phyloP scores from a whole-genome alignment of 2,329 filamentous ascomycete genomes.

The Aspergillus vadensis region DNA sequence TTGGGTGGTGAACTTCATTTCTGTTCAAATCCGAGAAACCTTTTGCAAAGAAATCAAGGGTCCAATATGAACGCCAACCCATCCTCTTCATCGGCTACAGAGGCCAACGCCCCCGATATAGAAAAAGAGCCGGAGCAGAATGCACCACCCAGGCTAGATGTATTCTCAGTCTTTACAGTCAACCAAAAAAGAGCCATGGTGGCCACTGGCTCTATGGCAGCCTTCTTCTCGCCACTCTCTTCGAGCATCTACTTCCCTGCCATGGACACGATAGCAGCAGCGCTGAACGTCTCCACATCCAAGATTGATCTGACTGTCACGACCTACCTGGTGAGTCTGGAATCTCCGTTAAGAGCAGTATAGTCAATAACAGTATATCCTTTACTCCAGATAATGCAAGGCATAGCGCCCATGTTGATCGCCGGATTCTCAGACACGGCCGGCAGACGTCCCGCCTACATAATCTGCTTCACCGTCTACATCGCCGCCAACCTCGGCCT shows the following conservation, averaged over 20 bases:
- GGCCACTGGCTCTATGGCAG: conserved; percentile 26
- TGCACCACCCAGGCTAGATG: not conserved
- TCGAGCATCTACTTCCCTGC: conserved; percentile 42
- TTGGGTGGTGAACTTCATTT: too few relatives aligned
- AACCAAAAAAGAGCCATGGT: conserved; percentile 27
- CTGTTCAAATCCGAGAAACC: too few relatives aligned
- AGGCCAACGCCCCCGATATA: not conserved
- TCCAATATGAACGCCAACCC: not conserved
- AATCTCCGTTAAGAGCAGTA: too few relatives aligned
- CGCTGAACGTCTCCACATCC: conserved; percentile 45
- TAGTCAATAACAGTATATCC: not conserved
- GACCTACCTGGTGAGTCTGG: conserved; percentile 46
- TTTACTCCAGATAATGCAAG: conserved; percentile 58
- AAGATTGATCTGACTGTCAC: conserved; percentile 55
- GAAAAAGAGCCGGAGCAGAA: not conserved
- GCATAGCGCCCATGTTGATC: conserved; percentile 54
- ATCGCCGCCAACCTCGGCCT: conserved; percentile 45
- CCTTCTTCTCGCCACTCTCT: conserved; percentile 39
- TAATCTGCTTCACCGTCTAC: conserved; percentile 55
- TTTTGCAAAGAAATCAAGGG: too few relatives aligned
- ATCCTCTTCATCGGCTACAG: not conserved
- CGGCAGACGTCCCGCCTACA: conserved; percentile 54
- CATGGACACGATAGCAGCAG: conserved; percentile 37
- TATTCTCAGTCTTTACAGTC: conserved; percentile 32
- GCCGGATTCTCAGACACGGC: conserved; percentile 55